Evolutionary conservation across 2,329 filamentous ascomycete species (phyloP).

Genomic region (Fusarium scirpi): DNA sequence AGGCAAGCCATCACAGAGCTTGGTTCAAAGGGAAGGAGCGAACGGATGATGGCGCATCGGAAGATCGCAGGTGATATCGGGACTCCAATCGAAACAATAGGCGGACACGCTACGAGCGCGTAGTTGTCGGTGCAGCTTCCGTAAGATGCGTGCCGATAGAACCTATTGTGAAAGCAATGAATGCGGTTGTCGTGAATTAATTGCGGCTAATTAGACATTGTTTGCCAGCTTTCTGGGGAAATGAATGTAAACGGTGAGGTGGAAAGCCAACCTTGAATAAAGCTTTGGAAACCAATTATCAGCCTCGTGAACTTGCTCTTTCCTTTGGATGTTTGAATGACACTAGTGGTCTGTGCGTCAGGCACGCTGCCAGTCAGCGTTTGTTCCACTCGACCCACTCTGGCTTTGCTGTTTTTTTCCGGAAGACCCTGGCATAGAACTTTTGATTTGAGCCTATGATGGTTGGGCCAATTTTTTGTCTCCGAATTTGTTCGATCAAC

Average conservation of each 20-base stretch:
- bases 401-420: slow-evolving; percentile 51
- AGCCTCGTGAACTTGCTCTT: slow-evolving; percentile 43
- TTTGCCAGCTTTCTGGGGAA: slow-evolving; percentile 23
- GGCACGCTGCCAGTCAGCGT: slow-evolving; percentile 39
- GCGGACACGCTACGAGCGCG: slow-evolving; percentile 13
- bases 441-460: slow-evolving; percentile 40
- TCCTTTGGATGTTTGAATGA: slow-evolving; percentile 38
- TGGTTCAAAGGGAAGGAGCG: slow-evolving; percentile 48
- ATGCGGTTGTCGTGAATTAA: slow-evolving; percentile 14
- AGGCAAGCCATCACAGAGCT: slow-evolving; percentile 49
- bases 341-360: slow-evolving; percentile 38
- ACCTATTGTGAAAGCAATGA: neutral
- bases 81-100: slow-evolving; percentile 12
- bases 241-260: slow-evolving; percentile 34
- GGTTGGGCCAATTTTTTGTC: slow-evolving; percentile 46
- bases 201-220: slow-evolving; percentile 44
- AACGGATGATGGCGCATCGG: slow-evolving; percentile 47
- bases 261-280: slow-evolving; percentile 23
- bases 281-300: slow-evolving; percentile 29
- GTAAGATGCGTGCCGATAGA: neutral
- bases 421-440: slow-evolving; percentile 29
- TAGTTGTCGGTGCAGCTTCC: slow-evolving; percentile 4
- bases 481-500: slow-evolving; percentile 32
- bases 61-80: slow-evolving; percentile 18
- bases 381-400: slow-evolving; percentile 43